Evolutionary conservation across 176 grass and related monocot genomes (phyloP).

Genomic region (Hsuehochloa calcarea): DNA sequence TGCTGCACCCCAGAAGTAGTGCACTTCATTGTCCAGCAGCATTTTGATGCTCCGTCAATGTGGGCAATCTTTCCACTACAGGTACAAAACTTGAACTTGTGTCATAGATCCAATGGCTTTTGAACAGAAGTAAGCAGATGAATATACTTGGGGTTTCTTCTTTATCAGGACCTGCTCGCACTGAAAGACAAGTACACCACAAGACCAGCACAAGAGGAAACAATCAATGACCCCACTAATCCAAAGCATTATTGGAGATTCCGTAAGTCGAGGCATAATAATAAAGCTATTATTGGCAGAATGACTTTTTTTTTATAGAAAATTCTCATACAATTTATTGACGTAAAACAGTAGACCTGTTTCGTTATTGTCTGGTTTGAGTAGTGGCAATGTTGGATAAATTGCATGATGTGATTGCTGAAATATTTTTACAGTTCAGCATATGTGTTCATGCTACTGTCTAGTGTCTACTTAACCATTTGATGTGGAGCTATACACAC

Average conservation of each 20-base stretch:
- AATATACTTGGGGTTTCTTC: constrained; percentile 10
- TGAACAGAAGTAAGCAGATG: constrained; percentile 13
- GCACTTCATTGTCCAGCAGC: constrained; percentile 83
- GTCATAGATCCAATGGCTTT: neutral
- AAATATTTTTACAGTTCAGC: constrained; percentile 1
- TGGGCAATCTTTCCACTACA: constrained; percentile 99
- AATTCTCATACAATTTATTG: neutral
- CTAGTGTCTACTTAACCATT: neutral
- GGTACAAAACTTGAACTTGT: constrained; percentile 44
- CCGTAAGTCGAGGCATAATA: constrained; percentile 47
- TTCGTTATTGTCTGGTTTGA: constrained; percentile 8
- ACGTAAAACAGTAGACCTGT: neutral
- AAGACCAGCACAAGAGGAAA: constrained; percentile 85
- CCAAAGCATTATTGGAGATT: constrained; percentile 99
- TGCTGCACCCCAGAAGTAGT: constrained; percentile 76
- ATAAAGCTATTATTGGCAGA: constrained; percentile 11
- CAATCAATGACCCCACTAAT: constrained; percentile 98
- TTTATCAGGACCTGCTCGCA: constrained; percentile 83
- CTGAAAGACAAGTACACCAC: constrained; percentile 92
- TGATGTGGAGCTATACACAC: neutral
- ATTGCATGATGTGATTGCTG: neutral
- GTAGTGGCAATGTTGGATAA: neutral
- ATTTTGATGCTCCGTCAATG: constrained; percentile 85
- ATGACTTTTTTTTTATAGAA: neutral
- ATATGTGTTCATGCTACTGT: neutral